phyloP scores from a whole-genome alignment of 2,329 filamentous ascomycete species.

The Alternaria dauci region DNA sequence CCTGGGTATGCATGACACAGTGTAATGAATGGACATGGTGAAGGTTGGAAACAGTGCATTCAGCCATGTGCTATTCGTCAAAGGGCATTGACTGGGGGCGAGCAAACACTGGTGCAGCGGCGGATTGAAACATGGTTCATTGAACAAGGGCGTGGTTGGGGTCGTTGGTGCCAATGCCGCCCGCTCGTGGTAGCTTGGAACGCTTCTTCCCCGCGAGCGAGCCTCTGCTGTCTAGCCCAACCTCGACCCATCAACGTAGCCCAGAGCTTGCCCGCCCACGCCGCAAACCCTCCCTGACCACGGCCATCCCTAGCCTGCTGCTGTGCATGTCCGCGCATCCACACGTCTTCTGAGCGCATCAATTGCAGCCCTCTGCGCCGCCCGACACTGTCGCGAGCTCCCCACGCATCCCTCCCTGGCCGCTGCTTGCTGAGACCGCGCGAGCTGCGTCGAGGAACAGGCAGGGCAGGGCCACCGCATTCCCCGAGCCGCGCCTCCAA shows the following conservation, averaged over 20 bases:
- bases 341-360: conserved; percentile 10
- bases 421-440: conserved; percentile 15
- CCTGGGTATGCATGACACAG: not conserved
- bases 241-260: conserved; percentile 15
- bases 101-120: conserved; percentile 7
- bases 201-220: conserved; percentile 20
- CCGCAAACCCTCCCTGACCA: conserved; percentile 8
- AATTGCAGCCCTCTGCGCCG: conserved; percentile 13
- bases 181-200: conserved; percentile 1
- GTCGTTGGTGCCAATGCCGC: conserved; percentile 5
- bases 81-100: not conserved
- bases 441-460: conserved; percentile 16
- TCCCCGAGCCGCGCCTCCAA: conserved; percentile 55
- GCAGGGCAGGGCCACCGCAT: conserved; percentile 33
- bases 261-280: conserved; percentile 12
- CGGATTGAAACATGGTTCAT: conserved; percentile 7
- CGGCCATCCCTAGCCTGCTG: conserved; percentile 1
- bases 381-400: not conserved
- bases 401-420: conserved; percentile 10
- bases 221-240: conserved; percentile 15
- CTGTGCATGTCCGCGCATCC: conserved; percentile 9
- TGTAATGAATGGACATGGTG: not conserved
- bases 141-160: conserved; percentile 1
- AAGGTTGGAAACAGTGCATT: not conserved
- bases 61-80: not conserved